Base-by-base conservation (phyloP, 805 yeast genomes). In the Babjeviella inositovora region DNA sequence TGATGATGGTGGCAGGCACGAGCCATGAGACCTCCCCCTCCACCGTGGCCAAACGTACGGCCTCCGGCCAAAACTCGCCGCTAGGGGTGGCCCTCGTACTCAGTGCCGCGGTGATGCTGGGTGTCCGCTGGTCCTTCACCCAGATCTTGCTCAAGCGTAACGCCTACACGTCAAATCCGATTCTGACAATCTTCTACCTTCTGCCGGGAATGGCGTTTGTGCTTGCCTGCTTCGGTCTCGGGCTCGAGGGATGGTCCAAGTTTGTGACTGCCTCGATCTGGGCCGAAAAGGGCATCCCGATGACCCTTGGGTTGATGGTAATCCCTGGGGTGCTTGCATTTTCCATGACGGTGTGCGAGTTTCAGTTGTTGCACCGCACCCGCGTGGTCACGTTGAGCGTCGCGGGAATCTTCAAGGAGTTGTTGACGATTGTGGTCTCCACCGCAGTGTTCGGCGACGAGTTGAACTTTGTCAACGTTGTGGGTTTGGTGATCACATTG, bases 91-190 rank as follows among this genome's bases (percentile, higher is more conserved):
- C 69, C 2, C 50, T 84, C 14, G 96, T 87, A 2, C 49, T 90
- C 14, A 50, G 64, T 2, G 85, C 94, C 4, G 69, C 93, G 2
- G 62, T 76, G 41, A 62, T 82, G 50, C 73, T 90, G 9, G 98
- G 98, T 0, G 52, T 90, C 24, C 63, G 98, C 32, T 90, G 98
- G 98, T 87, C 93, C 2, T 65, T 85, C 30, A 84, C 97, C 1
- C 97, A 90, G 41, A 45, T 90, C 12, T 57, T 87, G 17, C 51
- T 90, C 23, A 74, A 64, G 33, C 59, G 53, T 20, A 70, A 70
- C 32, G 57, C 54, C 14, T 50, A 68, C 25, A 66, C 72, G 4
- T 62, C 63, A 18, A 73, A 85, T 39, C 92, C 98, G 3, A 68
- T 90, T 11, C 57, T 74, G 18, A 81, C 96, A 6, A 84, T 90